A percentile compares a stretch with the other conserved stretches of the same genome.
Evolutionary conservation across 805 yeast genomes (phyloP).

Genomic region (Candida berthetii): DNA sequence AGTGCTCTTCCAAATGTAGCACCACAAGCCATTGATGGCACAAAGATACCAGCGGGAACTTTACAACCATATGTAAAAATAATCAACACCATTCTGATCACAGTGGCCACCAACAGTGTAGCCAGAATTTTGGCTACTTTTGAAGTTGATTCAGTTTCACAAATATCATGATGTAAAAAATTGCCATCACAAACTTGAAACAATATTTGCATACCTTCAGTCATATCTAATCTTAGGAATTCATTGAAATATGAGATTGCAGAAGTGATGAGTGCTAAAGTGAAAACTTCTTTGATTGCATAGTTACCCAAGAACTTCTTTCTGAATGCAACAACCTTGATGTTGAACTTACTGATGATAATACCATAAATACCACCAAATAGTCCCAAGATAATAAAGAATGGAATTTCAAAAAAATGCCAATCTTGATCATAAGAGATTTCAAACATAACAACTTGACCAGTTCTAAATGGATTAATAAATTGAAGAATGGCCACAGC

Average conservation of each 20-base stretch:
- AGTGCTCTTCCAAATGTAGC: constrained; percentile 89
- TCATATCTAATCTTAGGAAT: constrained; percentile 84
- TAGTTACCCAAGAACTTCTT: constrained; percentile 50
- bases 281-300: constrained; percentile 67
- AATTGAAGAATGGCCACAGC: constrained; percentile 79
- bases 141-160: constrained; percentile 27
- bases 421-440: constrained; percentile 84
- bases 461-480: constrained; percentile 89
- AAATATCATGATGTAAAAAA: constrained; percentile 34
- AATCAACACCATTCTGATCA: constrained; percentile 64
- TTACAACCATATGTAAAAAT: constrained; percentile 86
- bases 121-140: constrained; percentile 31
- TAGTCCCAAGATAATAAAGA: constrained; percentile 71
- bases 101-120: constrained; percentile 64
- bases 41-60: constrained; percentile 97
- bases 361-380: constrained; percentile 94
- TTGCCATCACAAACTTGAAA: constrained; percentile 69
- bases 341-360: constrained; percentile 66
- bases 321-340: constrained; percentile 70
- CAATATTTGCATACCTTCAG: constrained; percentile 85
- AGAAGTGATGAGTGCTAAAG: constrained; percentile 65
- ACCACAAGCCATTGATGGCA: constrained; percentile 96
- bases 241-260: constrained; percentile 77
- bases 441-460: constrained; percentile 88
- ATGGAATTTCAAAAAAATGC: constrained; percentile 81